Base-by-base conservation (phyloP, 495 filamentous ascomycete genomes). In the Penicillium paxilli region DNA sequence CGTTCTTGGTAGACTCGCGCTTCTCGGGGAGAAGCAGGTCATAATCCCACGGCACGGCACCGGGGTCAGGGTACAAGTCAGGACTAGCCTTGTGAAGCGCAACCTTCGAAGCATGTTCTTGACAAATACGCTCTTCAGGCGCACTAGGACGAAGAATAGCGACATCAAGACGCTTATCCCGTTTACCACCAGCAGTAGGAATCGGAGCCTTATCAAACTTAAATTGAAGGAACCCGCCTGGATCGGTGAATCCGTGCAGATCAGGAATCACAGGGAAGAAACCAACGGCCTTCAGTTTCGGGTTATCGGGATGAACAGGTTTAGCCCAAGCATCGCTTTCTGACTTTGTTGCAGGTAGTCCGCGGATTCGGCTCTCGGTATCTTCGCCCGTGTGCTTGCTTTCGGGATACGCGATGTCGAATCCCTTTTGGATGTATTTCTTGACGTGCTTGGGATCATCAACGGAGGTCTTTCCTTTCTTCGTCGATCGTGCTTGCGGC, bases 181-280 rank as follows among this genome's bases (percentile, higher is more conserved):
- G 92, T 58, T 72, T 79, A 7, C 70, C 67, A 41, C 62, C 66
- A 10, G 76, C 74, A 16, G 79, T 66, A 28, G 78, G 71, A 7
- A 91, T 80, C 0, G 94, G 93, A 52, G 93, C 91, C 42, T 86
- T 90, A 35, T 81, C 78, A 72, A 97, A 97, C 57, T 98, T 97
- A 71, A 92, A 83, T 10, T 92, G 83, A 52, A 95, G 84, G 68
- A 91, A 97, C 14, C 86, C 85, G 49, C 90, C 90, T 22, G 84
- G 85, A 66, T 96, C 90, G n/a, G 92, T 87, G 64, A 92, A 86
- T 8, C 89, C 88, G 16, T 89, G 84, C n/a, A 92, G 81, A 59
- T 98, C 94, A 1, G 94, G 94, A 2, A 96, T 71, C 12, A 98
- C 63, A 1, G 94, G 89, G 62, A 85, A 92, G 54, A 84, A 83